Percentiles rank a stretch among this genome's conserved stretches.
These are phyloP conservation scores for Remersonia thermophila DNA, from an alignment of 2,329 filamentous ascomycete species.

Conservation along the genomic window DNA sequence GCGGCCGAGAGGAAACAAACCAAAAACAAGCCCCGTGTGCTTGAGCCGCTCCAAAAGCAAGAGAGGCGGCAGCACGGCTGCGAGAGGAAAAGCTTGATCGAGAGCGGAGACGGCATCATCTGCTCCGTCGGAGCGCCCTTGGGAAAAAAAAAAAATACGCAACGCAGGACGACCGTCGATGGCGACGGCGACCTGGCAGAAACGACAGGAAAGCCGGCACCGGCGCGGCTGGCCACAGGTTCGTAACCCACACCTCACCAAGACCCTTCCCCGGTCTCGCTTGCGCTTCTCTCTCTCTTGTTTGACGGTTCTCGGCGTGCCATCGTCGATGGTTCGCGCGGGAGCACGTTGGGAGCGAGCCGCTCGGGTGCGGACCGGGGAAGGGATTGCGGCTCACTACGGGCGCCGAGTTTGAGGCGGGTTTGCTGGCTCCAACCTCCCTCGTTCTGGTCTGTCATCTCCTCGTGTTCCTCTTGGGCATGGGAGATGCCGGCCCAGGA, in stretches of 20 bases:
- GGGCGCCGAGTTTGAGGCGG: slow-evolving; percentile 57
- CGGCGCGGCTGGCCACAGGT: slow-evolving; percentile 16
- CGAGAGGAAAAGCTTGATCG: no score
- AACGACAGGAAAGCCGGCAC: slow-evolving; percentile 17
- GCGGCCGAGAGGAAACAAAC: no score
- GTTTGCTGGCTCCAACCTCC: slow-evolving; percentile 39
- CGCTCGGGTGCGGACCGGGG: slow-evolving; percentile 25
- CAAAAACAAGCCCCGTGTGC: no score
- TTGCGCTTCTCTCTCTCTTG: neutral
- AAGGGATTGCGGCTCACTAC: slow-evolving; percentile 60
- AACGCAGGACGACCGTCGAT: no score
- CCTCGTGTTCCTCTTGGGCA: neutral
- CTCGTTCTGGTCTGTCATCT: slow-evolving; percentile 7
- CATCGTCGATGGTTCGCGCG: neutral
- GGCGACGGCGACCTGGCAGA: no score
- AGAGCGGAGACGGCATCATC: no score
- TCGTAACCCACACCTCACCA: slow-evolving; percentile 29
- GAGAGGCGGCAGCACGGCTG: no score
- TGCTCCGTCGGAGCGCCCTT: no score
- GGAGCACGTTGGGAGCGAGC: slow-evolving; percentile 9
- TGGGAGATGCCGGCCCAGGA: slow-evolving; percentile 11
- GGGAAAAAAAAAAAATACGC: no score
- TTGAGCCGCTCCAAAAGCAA: no score
- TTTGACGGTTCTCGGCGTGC: neutral
- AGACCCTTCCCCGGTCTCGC: slow-evolving; percentile 7